A percentile compares a stretch with the other conserved stretches of the same genome.
Evolutionary conservation across 495 filamentous ascomycete species (phyloP).

Genomic region (Entonaema liquescens): DNA sequence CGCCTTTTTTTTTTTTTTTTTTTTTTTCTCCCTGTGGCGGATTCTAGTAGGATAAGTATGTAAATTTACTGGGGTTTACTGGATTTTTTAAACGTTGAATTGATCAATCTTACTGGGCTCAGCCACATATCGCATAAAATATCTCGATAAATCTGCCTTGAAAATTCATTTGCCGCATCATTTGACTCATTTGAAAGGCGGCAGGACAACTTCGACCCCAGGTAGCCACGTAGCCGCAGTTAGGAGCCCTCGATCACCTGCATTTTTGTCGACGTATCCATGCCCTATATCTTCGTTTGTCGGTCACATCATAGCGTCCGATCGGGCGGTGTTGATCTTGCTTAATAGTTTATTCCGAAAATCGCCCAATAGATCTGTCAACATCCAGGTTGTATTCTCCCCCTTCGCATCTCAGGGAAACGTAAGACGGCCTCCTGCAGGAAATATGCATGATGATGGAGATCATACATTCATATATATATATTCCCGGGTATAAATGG

Average conservation of each 20-base stretch:
- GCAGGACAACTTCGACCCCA: constrained; percentile 22
- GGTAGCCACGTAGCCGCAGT: constrained; percentile 10
- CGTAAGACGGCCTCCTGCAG: constrained; percentile 23
- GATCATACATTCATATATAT: constrained; percentile 3
- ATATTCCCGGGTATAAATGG: constrained; percentile 2
- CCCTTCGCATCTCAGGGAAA: not conserved
- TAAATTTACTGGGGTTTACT: not conserved
- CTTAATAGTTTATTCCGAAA: not conserved
- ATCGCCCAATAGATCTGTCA: not conserved
- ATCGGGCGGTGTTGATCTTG: constrained; percentile 16
- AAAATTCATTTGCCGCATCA: constrained; percentile 22
- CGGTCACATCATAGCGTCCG: not conserved
- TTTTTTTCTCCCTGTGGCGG: constrained; percentile 36
- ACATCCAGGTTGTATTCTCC: not conserved
- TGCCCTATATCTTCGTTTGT: constrained; percentile 12
- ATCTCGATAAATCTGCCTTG: constrained; percentile 31
- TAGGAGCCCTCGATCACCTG: constrained; percentile 29
- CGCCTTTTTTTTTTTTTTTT: too few species aligned
- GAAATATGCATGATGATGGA: constrained; percentile 12
- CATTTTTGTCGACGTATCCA: constrained; percentile 10
- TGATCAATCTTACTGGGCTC: constrained; percentile 16
- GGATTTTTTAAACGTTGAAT: not conserved
- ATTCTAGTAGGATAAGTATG: constrained; percentile 7
- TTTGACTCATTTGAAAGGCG: constrained; percentile 23
- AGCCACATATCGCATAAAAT: constrained; percentile 22